A percentile compares a stretch with the other conserved stretches of the same genome.
Evolutionary conservation across 495 filamentous ascomycete species (phyloP).

Genomic region (Mytilinidion resinicola): DNA sequence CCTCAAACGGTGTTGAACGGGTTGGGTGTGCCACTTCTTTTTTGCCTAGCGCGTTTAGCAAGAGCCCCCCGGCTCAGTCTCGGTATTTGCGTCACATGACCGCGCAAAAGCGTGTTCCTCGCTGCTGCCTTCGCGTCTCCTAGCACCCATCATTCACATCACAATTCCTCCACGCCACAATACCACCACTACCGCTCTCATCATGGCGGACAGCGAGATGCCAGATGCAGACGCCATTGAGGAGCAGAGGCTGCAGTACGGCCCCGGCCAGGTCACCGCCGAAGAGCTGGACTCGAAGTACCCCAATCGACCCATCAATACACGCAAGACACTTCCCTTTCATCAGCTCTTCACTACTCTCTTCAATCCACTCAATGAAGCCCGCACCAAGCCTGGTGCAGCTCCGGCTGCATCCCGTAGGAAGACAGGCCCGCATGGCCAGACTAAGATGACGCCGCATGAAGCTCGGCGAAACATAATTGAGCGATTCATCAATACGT

Average conservation of each 20-base stretch:
- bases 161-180: background rate
- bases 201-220: constrained; percentile 33
- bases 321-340: constrained; percentile 73
- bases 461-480: constrained; percentile 82
- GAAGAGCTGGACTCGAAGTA: constrained; percentile 65
- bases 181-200: background rate
- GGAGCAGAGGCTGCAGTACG: constrained; percentile 40
- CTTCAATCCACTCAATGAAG: constrained; percentile 81
- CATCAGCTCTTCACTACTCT: constrained; percentile 67
- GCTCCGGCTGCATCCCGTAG: constrained; percentile 40
- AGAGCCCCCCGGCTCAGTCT: too few species aligned
- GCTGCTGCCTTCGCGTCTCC: constrained; percentile 3
- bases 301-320: constrained; percentile 78
- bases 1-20: too few species aligned
- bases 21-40: too few species aligned
- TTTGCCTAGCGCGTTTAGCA: too few species aligned
- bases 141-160: background rate
- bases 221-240: constrained; percentile 34
- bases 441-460: constrained; percentile 60
- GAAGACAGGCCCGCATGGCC: constrained; percentile 53
- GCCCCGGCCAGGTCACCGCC: constrained; percentile 38
- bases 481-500: constrained; percentile 79
- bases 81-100: constrained; percentile 2
- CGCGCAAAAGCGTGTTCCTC: background rate
- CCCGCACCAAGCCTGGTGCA: constrained; percentile 66